These are phyloP conservation scores for Lasiosphaeriaceae sp. DNA, from an alignment of 495 filamentous ascomycete species.

Conservation along the genomic window DNA sequence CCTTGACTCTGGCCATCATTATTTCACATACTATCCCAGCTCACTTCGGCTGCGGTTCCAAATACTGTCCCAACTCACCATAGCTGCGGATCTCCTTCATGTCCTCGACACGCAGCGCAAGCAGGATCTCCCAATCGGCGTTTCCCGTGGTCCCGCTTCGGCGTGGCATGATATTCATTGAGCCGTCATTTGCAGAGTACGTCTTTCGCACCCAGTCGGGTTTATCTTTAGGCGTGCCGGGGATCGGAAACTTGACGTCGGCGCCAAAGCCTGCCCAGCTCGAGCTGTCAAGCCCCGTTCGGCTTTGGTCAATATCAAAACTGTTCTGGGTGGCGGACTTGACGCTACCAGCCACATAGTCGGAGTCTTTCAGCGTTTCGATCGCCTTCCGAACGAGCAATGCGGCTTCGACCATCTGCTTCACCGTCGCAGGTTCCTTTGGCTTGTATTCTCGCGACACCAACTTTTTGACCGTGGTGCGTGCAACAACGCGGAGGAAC, in stretches of 20 bases:
- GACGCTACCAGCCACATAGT: neutral
- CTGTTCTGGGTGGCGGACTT: neutral
- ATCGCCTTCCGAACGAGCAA: neutral
- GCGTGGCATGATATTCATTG: neutral
- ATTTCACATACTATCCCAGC: too few species aligned
- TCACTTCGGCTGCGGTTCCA: neutral
- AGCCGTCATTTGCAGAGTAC: neutral
- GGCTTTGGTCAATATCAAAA: neutral
- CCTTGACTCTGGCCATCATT: too few species aligned
- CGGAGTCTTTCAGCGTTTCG: neutral
- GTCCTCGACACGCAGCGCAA: neutral
- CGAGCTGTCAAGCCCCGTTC: neutral
- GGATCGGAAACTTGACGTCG: neutral
- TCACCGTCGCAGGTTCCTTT: neutral
- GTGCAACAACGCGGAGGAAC: neutral
- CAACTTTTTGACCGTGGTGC: neutral
- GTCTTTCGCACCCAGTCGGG: neutral
- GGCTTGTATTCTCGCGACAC: neutral
- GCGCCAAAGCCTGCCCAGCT: neutral
- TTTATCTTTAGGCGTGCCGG: neutral
- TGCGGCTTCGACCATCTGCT: neutral
- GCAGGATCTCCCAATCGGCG: neutral
- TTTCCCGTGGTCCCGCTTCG: neutral
- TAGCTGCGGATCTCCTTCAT: neutral
- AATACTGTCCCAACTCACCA: neutral